phyloP scores from a whole-genome alignment of 768 basidiomycete genomes.

The Phylloporus arenicola region DNA sequence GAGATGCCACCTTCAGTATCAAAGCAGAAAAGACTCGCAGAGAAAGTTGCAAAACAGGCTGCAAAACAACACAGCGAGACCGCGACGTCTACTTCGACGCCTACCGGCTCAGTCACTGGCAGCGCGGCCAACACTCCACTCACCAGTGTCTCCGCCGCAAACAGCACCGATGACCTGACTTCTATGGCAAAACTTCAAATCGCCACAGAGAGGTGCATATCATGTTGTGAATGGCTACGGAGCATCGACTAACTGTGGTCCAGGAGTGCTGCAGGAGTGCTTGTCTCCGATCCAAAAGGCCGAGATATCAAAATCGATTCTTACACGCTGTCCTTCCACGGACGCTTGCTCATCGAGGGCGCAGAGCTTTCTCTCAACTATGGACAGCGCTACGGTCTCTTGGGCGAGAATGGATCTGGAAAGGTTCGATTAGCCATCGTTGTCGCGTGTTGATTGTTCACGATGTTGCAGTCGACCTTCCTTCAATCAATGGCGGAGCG shows the following conservation, averaged over 20 bases:
- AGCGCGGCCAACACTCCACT: constrained; percentile 71
- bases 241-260: constrained; percentile 5
- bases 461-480: constrained; percentile 73
- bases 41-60: constrained; percentile 83
- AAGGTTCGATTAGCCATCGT: constrained; percentile 55
- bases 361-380: constrained; percentile 77
- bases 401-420: constrained; percentile 98
- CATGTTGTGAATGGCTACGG: no score
- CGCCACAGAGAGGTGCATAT: constrained; percentile 80
- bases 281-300: constrained; percentile 86
- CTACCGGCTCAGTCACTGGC: constrained; percentile 60
- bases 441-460: constrained; percentile 6
- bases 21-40: constrained; percentile 91
- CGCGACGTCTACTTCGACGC: constrained; percentile 49
- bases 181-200: constrained; percentile 87
- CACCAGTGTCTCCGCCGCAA: constrained; percentile 76
- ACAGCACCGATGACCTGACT: constrained; percentile 71
- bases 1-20: constrained; percentile 74
- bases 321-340: constrained; percentile 96
- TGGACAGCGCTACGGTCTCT: constrained; percentile 88
- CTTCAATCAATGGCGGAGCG: constrained; percentile 93
- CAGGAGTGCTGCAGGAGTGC: constrained; percentile 87
- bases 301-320: constrained; percentile 97
- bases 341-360: constrained; percentile 68
- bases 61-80: constrained; percentile 46